Base-by-base conservation (phyloP, 106 monocot genomes). In the Acorus gramineus region DNA sequence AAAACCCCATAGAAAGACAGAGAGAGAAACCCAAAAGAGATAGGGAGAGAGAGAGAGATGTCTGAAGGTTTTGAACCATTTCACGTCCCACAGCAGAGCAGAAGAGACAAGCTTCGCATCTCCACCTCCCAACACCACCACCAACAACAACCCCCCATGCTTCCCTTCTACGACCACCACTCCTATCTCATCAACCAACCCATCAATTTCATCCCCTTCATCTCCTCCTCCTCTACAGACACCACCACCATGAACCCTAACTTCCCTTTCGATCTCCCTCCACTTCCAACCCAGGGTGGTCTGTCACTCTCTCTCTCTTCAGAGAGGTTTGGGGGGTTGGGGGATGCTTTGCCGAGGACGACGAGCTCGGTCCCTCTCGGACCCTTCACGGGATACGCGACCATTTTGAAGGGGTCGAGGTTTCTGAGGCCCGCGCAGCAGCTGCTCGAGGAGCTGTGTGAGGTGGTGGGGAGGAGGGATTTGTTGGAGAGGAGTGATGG, bases 1-100 rank as follows among this genome's bases (percentile, higher is more conserved):
- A 42, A 2, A n/a, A 4, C 57, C 12, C n/a, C 57, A 13, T 6
- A 8, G 7, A 12, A 3, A 5, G 12, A 28, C 43, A 43, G 42
- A 4, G 59, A 59, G 14, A 28, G 59, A 43, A 44, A 43, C 28
- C 28, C 28, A 0, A 5, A 12, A 28, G 59, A 42, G 28, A 3
- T 14, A 59, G 13, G 42, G 59, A 42, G 59, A 43, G 59, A 43
- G 60, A 46, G 44, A n/a, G 47, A 11, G 62, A 6, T 6, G 44
- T 10, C 8, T 4, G 4, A 42, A 28, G 42, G 64, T 50, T 64
- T 49, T 42, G 49, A 42, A 52, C 50, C 50, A 12, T 87, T 71
- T 64, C 92, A 92, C 73, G 87, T 92, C 4, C 85, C 92, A 2
- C 92, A 92, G 68, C 85, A 87, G 62, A 85, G 92, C 73, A 57